Base-by-base conservation (phyloP, 2,329 filamentous ascomycete species). In the Colletotrichum limetticola region DNA sequence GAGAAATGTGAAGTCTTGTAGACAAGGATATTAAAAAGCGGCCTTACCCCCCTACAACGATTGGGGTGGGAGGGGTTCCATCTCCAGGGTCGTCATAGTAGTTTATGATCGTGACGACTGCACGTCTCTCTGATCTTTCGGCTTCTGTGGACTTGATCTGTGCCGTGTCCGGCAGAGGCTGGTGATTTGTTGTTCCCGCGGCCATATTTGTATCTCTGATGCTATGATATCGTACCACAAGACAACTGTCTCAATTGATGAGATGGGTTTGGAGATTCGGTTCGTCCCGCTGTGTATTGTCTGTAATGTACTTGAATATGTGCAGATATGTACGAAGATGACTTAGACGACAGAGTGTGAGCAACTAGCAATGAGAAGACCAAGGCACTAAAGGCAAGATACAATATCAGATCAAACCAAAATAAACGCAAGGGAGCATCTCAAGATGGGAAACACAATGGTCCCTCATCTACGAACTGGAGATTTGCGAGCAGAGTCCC, bases 41-140 rank as follows among this genome's bases (percentile, higher is more conserved):
- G 35, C 42, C 71, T 69, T 72, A 75, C 75, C 71, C 64, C 59
- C 75, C 74, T 49, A 76, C 75, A 55, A 76, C 30, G 57, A 76
- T 72, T 53, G 75, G 75, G 68, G 64, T 62, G 32, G 75, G 75
- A 55, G 74, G 65, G 53, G 75, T 72, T 28, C 75, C 75, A 35
- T 76, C 75, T 7, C 74, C 75, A 26, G 75, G 74, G 35, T 76
- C 75, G 26, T 74, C 63, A n/a, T 75, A 76, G 62, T 76, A 76
- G 74, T 75, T 75, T 55, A 76, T 68, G 60, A 49, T 68, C 26
- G 74, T 71, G 46, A 62, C 65, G 37, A 76, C 68, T 35, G 72
- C 56, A 30, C 68, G 74, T 26, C 46, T 61, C 22, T 24, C 64
- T 19, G 35, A 22, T 24, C 37, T 32, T 24, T 56, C 59, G 16